Percentiles rank a stretch among this genome's conserved stretches.
Conservation (phyloP, 345 rosid species). For the Populus simonii region DNA sequence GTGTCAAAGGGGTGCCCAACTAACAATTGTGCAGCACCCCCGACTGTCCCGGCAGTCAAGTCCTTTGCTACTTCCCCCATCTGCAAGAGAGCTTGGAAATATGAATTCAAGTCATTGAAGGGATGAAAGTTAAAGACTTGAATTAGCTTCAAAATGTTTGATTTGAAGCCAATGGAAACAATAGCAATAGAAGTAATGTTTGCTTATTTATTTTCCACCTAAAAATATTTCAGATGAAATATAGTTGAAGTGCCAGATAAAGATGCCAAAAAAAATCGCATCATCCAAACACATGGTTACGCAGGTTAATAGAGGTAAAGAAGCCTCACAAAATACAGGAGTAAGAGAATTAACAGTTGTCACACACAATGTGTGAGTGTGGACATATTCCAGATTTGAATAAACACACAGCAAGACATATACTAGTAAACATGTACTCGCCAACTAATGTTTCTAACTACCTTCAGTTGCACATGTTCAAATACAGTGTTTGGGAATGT, state of each 20-base stretch:
- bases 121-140: not conserved
- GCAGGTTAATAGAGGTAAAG: not conserved
- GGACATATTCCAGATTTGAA: not conserved
- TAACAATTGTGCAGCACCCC: conserved; percentile 90
- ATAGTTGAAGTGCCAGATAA: not conserved
- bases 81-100: conserved; percentile 27
- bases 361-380: not conserved
- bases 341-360: not conserved
- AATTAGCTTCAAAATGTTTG: not conserved
- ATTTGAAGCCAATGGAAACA: not conserved
- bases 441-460: not conserved
- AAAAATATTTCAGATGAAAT: not conserved
- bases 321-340: not conserved
- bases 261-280: not conserved
- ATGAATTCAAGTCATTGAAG: not conserved
- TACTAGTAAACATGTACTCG: not conserved
- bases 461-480: not conserved
- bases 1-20: conserved; percentile 97
- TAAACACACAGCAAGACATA: not conserved
- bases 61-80: conserved; percentile 94
- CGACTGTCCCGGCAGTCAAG: conserved; percentile 82
- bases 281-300: too few relatives aligned
- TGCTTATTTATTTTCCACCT: not conserved
- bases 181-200: not conserved
- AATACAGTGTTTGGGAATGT: accelerated